Evolutionary conservation across 805 yeast genomes (phyloP), one percentile per base, ranked within the genome.

Genomic region (Naumovozyma baii): DNA sequence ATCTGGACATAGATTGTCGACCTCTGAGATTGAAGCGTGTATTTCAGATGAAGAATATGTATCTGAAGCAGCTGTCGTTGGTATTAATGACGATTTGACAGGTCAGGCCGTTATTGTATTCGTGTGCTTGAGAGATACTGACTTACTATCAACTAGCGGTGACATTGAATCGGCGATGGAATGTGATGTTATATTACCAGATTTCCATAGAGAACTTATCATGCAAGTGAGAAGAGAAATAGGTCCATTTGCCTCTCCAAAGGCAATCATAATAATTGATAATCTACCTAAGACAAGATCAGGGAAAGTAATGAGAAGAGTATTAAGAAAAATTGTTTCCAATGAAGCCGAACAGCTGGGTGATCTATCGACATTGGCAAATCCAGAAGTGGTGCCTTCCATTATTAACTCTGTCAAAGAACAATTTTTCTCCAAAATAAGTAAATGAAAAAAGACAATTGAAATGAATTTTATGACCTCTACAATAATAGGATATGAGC

Each of bases 241-340:
- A 37, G 65, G 63, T 25, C 86, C 86, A 36, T 86, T 86, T 66
- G 98, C 98, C 16, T 94, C 97, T 41, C 98, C 98, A 58, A 88
- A 88, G 48, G 41, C 52, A 13, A 79, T 88, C 42, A 69, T 81
- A 52, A 68, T 88, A 43, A 94, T 90, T 40, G 80, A 78, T 44
- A 97, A 92, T 60, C 75, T 92, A 63, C 98, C 98, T 67, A 92
- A 90, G 76, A 92, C 98, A 18, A 79, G 98, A 69, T 86, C 96
- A 9, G 98, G 98, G 53, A 92, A 92, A 74, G 88, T 92, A 60
- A 90, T 92, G 95, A 83, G 98, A 73, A 84, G 98, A 71, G 83
- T 92, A 47, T 74, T 92, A 66, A 81, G 98, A 43, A 92, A 92
- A 69, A 76, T 90, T 45, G 80, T 87, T 40, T 79, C 92, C 38